Evolutionary conservation across 352 stramenopile genomes (phyloP), one percentile per base, ranked within the genome.

Genomic region (Globisporangium okanoganense): DNA sequence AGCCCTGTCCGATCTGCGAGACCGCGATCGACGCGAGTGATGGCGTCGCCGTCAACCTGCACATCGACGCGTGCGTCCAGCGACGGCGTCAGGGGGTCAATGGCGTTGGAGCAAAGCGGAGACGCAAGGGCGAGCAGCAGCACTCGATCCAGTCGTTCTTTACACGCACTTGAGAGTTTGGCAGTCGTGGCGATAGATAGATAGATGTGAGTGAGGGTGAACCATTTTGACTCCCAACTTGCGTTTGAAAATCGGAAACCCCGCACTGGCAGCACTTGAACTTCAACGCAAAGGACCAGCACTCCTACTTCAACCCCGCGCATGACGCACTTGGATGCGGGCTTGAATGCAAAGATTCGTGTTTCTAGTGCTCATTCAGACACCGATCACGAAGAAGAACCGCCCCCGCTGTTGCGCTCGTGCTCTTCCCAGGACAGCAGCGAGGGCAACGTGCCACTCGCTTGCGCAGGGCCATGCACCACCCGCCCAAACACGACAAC

Each of bases 21-120:
- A 20, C 45, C 9, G 13, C 27, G n/a, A 64, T 75, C 36, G 56
- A 73, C 24, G 48, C 53, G 22, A 48, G 59, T 40, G 56, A 67
- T 27, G n/a, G 29, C 5, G 36, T 62, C 12, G 52, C 62, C 7
- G 62, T 73, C 25, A 73, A 70, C 35, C 14, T 45, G 27, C 66
- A 73, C 54, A 60, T 75, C 12, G 66, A 75, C 13, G 44, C 35
- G 20, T 75, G 69, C 56, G 51, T 68, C 5, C 25, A 49, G 40
- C n/a, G 27, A 38, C 20, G n/a, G 9, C n/a, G 20, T 20, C 20
- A 5, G 25, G 29, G 29, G 29, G 22, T 5, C 16, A 45, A 22
- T 3, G 8, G 9, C 3, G 22, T 10, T 14, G 51, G 10, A 31
- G 33, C 16, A 41, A 66, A 66, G 48, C 44, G 24, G 16, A 31